Evolutionary conservation across 2,329 filamentous ascomycete species (phyloP).

Genomic region (Nothophoma quercina): DNA sequence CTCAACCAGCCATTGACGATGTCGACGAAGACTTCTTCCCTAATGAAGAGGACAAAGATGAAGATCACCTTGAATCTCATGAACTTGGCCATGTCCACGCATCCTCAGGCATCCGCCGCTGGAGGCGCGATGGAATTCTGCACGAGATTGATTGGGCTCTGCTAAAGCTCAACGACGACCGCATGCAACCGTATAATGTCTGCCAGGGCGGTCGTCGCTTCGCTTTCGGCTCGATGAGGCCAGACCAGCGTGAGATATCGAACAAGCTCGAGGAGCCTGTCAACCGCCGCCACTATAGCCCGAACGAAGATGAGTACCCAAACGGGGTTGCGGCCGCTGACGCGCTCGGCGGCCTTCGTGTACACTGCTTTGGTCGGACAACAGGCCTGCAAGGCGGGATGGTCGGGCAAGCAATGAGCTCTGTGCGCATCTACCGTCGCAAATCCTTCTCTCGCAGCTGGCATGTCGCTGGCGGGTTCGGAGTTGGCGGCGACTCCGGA

Average conservation of each 20-base stretch:
- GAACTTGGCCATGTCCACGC: conserved; percentile 85
- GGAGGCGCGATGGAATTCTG: conserved; percentile 72
- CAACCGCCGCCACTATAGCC: conserved; percentile 41
- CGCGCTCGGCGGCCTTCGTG: conserved; percentile 74
- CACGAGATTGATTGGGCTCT: conserved; percentile 98
- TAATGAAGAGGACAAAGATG: conserved; percentile 73
- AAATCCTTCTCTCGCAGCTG: conserved; percentile 78
- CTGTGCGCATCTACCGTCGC: conserved; percentile 87
- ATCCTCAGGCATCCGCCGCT: conserved; percentile 85
- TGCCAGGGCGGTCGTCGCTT: conserved; percentile 64
- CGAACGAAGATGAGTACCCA: conserved; percentile 57
- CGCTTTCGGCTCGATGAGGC: conserved; percentile 34
- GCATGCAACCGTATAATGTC: conserved; percentile 75
- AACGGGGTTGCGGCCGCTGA: conserved; percentile 66
- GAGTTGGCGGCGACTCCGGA: conserved; percentile 86
- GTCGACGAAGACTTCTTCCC: conserved; percentile 85
- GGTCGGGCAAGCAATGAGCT: conserved; percentile 78
- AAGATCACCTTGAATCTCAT: conserved; percentile 82
- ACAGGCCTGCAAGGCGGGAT: conserved; percentile 81
- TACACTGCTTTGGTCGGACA: conserved; percentile 89
- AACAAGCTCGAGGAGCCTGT: conserved; percentile 46
- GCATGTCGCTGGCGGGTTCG: conserved; percentile 67
- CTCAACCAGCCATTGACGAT: conserved; percentile 90
- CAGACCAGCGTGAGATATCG: conserved; percentile 40
- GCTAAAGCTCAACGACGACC: conserved; percentile 77